Evolutionary conservation across 2,329 filamentous ascomycete genomes (phyloP).

Genomic region (Alternaria conjuncta): DNA sequence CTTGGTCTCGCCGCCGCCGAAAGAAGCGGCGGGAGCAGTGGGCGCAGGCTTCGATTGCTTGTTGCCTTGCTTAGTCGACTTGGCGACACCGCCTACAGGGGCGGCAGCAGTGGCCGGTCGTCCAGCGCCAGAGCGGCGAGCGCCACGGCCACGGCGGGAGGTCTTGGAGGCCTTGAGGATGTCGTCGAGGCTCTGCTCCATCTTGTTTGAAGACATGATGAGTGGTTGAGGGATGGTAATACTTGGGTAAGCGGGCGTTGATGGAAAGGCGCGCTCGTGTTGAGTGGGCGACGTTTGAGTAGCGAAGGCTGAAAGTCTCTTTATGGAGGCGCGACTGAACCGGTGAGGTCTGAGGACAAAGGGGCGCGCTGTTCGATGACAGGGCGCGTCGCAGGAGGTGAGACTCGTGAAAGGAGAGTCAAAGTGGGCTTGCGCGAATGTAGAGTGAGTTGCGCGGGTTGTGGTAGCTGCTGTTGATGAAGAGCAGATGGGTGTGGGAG

Average conservation of each 20-base stretch:
- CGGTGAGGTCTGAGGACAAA: conserved; percentile 13
- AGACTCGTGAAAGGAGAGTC: conserved; percentile 14
- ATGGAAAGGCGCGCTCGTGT: conserved; percentile 18
- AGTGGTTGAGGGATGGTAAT: conserved; percentile 15
- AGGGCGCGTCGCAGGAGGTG: conserved; percentile 25
- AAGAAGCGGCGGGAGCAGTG: conserved; percentile 66
- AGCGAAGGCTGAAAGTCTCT: conserved; percentile 9
- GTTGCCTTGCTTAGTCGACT: conserved; percentile 65
- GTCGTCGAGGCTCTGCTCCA: conserved; percentile 96
- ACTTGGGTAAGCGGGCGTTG: conserved; percentile 20
- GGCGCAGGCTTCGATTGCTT: conserved; percentile 68
- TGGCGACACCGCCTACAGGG: conserved; percentile 85
- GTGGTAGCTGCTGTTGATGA: conserved; percentile 13
- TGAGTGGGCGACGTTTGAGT: conserved; percentile 12
- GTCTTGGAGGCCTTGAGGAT: conserved; percentile 75
- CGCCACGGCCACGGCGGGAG: conserved; percentile 57
- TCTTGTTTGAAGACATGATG: conserved; percentile 67
- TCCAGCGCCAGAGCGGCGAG: conserved; percentile 54
- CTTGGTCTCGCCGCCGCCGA: conserved; percentile 81
- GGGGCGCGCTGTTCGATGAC: conserved; percentile 26
- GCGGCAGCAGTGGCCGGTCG: conserved; percentile 66
- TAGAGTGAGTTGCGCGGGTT: conserved; percentile 16
- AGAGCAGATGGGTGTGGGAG: conserved; percentile 11
- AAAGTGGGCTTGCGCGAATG: conserved; percentile 20
- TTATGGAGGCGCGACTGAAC: conserved; percentile 16